A percentile compares a stretch with the other conserved stretches of the same genome.
Evolutionary conservation across 805 yeast genomes (phyloP).

Genomic region (Candida methanosorbosa): DNA sequence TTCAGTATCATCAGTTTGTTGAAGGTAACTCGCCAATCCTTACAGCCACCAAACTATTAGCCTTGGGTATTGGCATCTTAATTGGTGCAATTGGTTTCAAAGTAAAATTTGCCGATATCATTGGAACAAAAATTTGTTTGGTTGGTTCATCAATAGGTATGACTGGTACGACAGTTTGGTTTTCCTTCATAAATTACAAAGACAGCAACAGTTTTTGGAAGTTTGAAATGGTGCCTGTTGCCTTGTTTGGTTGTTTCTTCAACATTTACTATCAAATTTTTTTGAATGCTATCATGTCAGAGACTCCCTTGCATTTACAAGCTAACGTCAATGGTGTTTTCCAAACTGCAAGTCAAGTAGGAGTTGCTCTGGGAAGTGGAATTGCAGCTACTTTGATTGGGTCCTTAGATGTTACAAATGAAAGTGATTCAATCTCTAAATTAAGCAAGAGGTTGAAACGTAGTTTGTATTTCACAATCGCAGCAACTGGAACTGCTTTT

Average conservation of each 20-base stretch:
- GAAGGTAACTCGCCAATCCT: conserved; percentile 22
- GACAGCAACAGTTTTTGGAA: conserved; percentile 13
- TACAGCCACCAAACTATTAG: conserved; percentile 28
- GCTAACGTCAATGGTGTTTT: background rate
- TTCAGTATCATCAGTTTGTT: conserved; percentile 19
- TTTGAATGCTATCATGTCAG: conserved; percentile 20
- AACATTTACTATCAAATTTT: conserved; percentile 28
- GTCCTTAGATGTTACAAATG: too few species aligned
- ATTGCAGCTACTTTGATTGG: too few species aligned
- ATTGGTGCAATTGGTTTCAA: conserved; percentile 17
- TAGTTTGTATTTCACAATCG: too few species aligned
- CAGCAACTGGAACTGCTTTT: too few species aligned
- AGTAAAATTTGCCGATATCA: conserved; percentile 4
- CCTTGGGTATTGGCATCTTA: conserved; percentile 23
- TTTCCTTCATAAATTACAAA: conserved; percentile 9
- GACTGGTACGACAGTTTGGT: conserved; percentile 12
- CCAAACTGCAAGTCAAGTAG: conserved; percentile 1
- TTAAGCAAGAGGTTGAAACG: too few species aligned
- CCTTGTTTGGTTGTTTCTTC: conserved; percentile 10
- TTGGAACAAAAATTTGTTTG: conserved; percentile 14
- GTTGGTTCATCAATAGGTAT: conserved; percentile 6
- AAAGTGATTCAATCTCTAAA: too few species aligned
- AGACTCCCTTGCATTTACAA: conserved; percentile 2
- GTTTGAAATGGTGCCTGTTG: conserved; percentile 14
- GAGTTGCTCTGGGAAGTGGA: background rate